Evolutionary conservation across 202 grass and related monocot genomes (phyloP).

Genomic region (Panicum virgatum): DNA sequence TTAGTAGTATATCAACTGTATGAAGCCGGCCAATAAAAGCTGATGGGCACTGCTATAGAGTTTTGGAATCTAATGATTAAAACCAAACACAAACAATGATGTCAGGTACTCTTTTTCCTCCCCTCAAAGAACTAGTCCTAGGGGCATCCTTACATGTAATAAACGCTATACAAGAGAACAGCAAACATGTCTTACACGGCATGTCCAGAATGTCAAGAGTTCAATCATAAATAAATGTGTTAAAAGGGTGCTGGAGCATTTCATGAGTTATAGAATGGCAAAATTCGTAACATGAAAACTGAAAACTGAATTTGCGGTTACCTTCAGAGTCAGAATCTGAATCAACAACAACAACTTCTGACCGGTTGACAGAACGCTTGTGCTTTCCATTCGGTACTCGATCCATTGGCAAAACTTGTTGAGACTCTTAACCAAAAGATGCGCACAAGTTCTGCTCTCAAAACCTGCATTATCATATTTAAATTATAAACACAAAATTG

Average conservation of each 20-base stretch:
- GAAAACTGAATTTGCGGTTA: constrained; percentile 30
- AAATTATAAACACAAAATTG: constrained; percentile 24
- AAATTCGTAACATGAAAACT: constrained; percentile 13
- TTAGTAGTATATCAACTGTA: constrained; percentile 2
- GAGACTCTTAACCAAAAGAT: background rate
- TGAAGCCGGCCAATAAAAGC: constrained; percentile 1
- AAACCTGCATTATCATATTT: constrained; percentile 12
- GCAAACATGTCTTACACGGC: background rate
- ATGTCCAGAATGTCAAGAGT: constrained; percentile 10
- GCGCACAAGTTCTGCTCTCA: background rate
- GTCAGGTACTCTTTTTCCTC: background rate
- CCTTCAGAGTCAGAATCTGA: constrained; percentile 53
- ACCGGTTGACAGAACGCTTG: background rate
- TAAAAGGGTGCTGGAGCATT: background rate
- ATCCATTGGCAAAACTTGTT: constrained; percentile 19
- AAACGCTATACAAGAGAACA: background rate
- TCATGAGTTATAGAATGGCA: background rate
- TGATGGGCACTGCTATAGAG: background rate
- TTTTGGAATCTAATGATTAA: background rate
- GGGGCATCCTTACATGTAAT: background rate
- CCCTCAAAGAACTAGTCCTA: background rate
- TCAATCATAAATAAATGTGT: constrained; percentile 16
- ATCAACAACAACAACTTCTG: constrained; percentile 34
- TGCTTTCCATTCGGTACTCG: constrained; percentile 29
- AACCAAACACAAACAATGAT: background rate